phyloP scores from a whole-genome alignment of 1,139 yeast species.

The Candida pseudoviswanathii region DNA sequence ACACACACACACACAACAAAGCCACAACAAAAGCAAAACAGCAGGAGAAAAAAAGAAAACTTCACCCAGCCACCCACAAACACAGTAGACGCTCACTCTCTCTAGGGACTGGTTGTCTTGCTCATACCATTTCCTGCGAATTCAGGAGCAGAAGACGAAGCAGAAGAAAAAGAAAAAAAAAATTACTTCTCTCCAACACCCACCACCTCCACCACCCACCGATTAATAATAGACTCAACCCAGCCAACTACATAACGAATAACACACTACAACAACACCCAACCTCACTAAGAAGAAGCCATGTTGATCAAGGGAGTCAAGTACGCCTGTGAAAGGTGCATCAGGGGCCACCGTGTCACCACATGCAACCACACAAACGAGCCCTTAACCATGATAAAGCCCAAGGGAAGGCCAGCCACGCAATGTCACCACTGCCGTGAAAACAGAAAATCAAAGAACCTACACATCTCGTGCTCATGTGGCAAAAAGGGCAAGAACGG shows the following conservation, averaged over 20 bases:
- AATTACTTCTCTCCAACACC: too few relatives aligned
- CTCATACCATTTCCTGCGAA: too few relatives aligned
- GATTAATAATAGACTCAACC: background rate
- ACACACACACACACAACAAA: too few relatives aligned
- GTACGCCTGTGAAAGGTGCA: constrained; percentile 95
- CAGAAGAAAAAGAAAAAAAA: too few relatives aligned
- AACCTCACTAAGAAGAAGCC: constrained; percentile 41
- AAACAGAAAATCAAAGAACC: constrained; percentile 66
- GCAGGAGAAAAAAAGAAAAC: too few relatives aligned
- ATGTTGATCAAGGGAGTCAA: constrained; percentile 88
- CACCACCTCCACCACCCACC: background rate
- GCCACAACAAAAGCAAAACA: too few relatives aligned
- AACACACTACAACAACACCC: too few relatives aligned
- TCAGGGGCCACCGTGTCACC: constrained; percentile 93
- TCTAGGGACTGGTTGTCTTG: too few relatives aligned
- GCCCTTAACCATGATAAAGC: constrained; percentile 89
- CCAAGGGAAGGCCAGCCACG: constrained; percentile 93
- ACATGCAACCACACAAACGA: constrained; percentile 91
- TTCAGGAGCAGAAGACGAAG: too few relatives aligned
- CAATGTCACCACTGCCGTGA: constrained; percentile 90
- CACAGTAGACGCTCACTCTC: too few relatives aligned
- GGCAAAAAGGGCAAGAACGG: constrained; percentile 55
- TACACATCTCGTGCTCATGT: constrained; percentile 77
- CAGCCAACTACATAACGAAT: too few relatives aligned
- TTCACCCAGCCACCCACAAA: too few relatives aligned